These are phyloP conservation scores for Piper betle DNA, from an alignment of 164 flowering plant species.

Conservation along the genomic window DNA sequence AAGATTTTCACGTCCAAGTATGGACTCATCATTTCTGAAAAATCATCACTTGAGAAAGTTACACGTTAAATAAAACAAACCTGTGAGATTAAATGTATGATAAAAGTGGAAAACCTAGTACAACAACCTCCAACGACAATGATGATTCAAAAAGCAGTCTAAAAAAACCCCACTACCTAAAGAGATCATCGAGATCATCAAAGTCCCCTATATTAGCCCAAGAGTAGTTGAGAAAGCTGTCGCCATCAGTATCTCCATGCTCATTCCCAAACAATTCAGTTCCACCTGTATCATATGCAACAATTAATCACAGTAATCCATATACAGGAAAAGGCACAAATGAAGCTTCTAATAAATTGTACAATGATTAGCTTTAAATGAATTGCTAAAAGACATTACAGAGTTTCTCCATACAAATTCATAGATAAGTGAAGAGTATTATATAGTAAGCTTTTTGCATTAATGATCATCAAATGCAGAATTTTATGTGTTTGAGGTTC, in stretches of 20 bases:
- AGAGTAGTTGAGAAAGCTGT: conserved; percentile 43
- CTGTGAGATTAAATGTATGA: not conserved
- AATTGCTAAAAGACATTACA: too few relatives aligned
- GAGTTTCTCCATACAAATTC: too few relatives aligned
- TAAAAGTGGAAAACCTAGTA: too few relatives aligned
- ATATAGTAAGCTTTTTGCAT: too few relatives aligned
- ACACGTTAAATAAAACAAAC: conserved; percentile 22
- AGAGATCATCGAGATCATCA: conserved; percentile 76
- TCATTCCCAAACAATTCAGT: conserved; percentile 37
- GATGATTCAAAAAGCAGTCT: too few relatives aligned
- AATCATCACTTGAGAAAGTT: conserved; percentile 6
- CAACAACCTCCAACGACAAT: too few relatives aligned
- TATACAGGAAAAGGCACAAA: not conserved
- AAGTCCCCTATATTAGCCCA: conserved; percentile 79
- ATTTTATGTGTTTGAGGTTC: too few relatives aligned
- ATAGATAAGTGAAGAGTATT: too few relatives aligned
- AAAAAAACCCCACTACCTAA: conserved; percentile 37
- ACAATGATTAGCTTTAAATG: too few relatives aligned
- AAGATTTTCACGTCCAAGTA: conserved; percentile 45
- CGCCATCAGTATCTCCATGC: conserved; percentile 33
- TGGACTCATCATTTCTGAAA: conserved; percentile 69
- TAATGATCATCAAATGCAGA: too few relatives aligned
- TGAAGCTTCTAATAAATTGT: not conserved
- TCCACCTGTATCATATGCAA: conserved; percentile 10
- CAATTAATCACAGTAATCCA: not conserved